Evolutionary conservation across 2,329 filamentous ascomycete species (phyloP).

Genomic region (Exophiala dermatitidis): DNA sequence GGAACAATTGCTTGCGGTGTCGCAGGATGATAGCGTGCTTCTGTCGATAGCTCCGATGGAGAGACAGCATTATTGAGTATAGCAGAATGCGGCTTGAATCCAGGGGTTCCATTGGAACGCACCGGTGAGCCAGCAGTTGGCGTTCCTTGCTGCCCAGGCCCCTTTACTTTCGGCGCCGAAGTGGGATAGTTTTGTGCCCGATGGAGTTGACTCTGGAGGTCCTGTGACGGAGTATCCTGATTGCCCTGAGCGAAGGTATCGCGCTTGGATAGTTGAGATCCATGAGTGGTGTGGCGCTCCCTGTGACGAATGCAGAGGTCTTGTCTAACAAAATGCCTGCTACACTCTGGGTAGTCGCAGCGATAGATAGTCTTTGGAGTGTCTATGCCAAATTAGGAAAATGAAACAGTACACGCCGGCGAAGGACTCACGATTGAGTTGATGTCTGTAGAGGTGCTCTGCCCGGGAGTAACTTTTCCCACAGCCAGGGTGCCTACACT

Average conservation of each 20-base stretch:
- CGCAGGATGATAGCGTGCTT: conserved; percentile 28
- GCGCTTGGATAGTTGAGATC: conserved; percentile 46
- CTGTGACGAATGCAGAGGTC: conserved; percentile 83
- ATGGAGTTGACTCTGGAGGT: conserved; percentile 14
- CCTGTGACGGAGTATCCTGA: conserved; percentile 16
- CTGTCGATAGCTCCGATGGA: conserved; percentile 18
- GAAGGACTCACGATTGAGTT: conserved; percentile 70
- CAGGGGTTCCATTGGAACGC: conserved; percentile 1
- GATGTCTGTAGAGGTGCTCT: conserved; percentile 93
- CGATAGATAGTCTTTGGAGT: conserved; percentile 90
- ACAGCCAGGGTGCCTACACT: conserved; percentile 78
- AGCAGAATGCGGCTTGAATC: conserved; percentile 10
- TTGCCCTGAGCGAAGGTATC: conserved; percentile 37
- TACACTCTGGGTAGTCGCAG: conserved; percentile 87
- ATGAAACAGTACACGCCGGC: background rate
- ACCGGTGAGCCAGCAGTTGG: background rate
- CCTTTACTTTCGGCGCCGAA: conserved; percentile 30
- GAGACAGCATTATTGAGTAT: conserved; percentile 11
- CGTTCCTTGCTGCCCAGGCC: conserved; percentile 7
- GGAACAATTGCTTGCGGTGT: conserved; percentile 27
- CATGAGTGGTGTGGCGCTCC: conserved; percentile 65
- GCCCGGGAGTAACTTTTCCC: conserved; percentile 95
- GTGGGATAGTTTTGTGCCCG: conserved; percentile 30
- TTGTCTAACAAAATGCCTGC: conserved; percentile 83
- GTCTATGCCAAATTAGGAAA: conserved; percentile 45